Percentiles rank a stretch among this genome's conserved stretches.
Evolutionary conservation across 257 asterid species (phyloP).

Genomic region (Anisodus acutangulus): DNA sequence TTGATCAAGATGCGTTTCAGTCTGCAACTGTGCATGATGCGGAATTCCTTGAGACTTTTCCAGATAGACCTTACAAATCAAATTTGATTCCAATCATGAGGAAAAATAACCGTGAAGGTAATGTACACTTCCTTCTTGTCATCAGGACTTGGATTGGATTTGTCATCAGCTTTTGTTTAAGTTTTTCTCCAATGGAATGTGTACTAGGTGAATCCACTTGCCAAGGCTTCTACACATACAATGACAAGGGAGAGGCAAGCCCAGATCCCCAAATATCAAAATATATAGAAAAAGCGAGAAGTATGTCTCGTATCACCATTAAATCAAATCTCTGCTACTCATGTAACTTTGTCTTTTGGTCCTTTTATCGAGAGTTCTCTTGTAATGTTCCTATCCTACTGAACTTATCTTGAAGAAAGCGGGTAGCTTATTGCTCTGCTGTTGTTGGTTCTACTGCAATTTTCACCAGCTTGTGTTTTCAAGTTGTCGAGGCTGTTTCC

Average conservation of each 20-base stretch:
- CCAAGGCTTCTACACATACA: slow-evolving; percentile 76
- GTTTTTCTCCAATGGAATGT: neutral
- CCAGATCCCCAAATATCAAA: slow-evolving; percentile 88
- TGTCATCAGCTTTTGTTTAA: slow-evolving; percentile 18
- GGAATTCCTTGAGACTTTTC: slow-evolving; percentile 75
- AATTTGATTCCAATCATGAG: slow-evolving; percentile 88
- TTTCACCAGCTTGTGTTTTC: too few relatives aligned
- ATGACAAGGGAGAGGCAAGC: slow-evolving; percentile 82
- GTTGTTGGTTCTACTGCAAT: too few relatives aligned
- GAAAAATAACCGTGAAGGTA: slow-evolving; percentile 86
- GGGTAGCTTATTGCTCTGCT: neutral
- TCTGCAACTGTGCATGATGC: slow-evolving; percentile 85
- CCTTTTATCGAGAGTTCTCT: neutral
- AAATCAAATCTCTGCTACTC: slow-evolving; percentile 54
- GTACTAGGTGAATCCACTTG: slow-evolving; percentile 76
- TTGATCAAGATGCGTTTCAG: slow-evolving; percentile 93
- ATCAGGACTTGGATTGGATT: neutral
- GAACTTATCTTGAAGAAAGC: neutral
- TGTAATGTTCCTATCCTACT: neutral
- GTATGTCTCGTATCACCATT: slow-evolving; percentile 75
- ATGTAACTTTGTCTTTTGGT: neutral
- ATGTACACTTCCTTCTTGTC: slow-evolving; percentile 20
- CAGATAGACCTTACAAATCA: slow-evolving; percentile 86
- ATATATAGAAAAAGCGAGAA: slow-evolving; percentile 76
- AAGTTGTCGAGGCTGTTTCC: too few relatives aligned